Evolutionary conservation across 1,284 basidiomycete species (phyloP).

Genomic region (Ustilago shanxiensis): DNA sequence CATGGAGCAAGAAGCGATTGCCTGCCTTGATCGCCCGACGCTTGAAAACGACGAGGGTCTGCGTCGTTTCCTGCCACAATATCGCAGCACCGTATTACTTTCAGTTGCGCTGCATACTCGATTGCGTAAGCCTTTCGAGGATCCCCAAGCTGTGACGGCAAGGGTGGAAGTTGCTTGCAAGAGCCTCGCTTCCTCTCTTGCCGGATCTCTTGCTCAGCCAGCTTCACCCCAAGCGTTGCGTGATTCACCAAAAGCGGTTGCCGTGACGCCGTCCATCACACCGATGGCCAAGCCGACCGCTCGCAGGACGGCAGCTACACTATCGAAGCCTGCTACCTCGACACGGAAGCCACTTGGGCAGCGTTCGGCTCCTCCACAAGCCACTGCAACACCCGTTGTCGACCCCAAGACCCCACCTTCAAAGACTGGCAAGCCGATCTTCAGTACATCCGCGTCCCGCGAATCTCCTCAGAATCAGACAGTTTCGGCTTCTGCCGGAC

Average conservation of each 20-base stretch:
- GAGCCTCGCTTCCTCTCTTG: constrained; percentile 12
- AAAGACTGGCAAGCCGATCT: constrained; percentile 25
- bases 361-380: constrained; percentile 33
- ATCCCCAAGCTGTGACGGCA: constrained; percentile 20
- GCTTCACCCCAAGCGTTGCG: constrained; percentile 10
- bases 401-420: constrained; percentile 30
- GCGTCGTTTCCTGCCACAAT: constrained; percentile 33
- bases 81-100: constrained; percentile 37
- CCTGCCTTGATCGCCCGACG: constrained; percentile 18
- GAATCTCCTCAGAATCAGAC: neutral
- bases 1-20: constrained; percentile 25
- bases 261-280: constrained; percentile 5
- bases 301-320: constrained; percentile 14
- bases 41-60: constrained; percentile 35
- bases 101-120: constrained; percentile 28
- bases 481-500: no score
- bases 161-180: constrained; percentile 46
- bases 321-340: constrained; percentile 2
- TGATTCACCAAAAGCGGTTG: constrained; percentile 17
- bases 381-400: constrained; percentile 10
- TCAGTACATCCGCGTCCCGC: constrained; percentile 4
- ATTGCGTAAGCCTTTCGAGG: constrained; percentile 31
- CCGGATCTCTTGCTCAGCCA: constrained; percentile 4
- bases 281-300: constrained; percentile 14
- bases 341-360: constrained; percentile 24